These are phyloP conservation scores for Aquanectria penicillioides DNA, from an alignment of 2,329 filamentous ascomycete species.

Conservation along the genomic window DNA sequence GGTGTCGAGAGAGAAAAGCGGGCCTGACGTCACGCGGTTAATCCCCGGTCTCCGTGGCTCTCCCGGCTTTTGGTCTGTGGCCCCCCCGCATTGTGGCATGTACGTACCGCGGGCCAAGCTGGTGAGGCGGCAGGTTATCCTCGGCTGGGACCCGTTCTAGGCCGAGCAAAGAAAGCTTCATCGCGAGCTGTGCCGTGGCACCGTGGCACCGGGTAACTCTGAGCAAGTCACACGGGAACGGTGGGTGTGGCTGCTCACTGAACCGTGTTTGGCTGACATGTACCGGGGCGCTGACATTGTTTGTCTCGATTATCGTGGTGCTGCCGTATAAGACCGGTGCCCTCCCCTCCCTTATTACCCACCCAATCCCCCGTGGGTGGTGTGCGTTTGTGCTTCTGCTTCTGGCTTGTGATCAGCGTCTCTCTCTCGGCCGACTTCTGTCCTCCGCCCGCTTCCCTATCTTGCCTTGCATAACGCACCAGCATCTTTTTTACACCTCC, in stretches of 20 bases:
- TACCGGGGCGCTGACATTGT: neutral
- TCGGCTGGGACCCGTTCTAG: constrained; percentile 24
- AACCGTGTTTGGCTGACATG: too few relatives aligned
- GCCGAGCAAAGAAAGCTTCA: constrained; percentile 15
- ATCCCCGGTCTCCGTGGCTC: constrained; percentile 31
- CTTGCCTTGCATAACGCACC: neutral
- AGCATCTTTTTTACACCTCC: neutral
- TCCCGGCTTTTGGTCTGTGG: neutral
- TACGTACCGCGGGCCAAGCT: constrained; percentile 15
- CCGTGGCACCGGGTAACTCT: constrained; percentile 3
- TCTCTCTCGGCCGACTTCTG: neutral
- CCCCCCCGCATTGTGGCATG: constrained; percentile 18
- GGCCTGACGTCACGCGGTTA: constrained; percentile 42
- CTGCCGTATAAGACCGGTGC: too few relatives aligned
- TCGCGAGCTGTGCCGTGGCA: constrained; percentile 12
- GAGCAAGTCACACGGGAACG: neutral
- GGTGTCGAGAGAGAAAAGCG: neutral
- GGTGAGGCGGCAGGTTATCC: constrained; percentile 22
- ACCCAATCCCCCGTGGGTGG: too few relatives aligned
- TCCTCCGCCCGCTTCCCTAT: neutral
- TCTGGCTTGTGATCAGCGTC: constrained; percentile 8
- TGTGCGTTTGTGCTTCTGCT: constrained; percentile 3
- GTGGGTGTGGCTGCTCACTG: constrained; percentile 2
- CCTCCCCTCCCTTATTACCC: too few relatives aligned
- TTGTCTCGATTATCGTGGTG: too few relatives aligned